phyloP scores from a whole-genome alignment of 1,284 basidiomycete species.

The Taiwanofungus camphoratus region DNA sequence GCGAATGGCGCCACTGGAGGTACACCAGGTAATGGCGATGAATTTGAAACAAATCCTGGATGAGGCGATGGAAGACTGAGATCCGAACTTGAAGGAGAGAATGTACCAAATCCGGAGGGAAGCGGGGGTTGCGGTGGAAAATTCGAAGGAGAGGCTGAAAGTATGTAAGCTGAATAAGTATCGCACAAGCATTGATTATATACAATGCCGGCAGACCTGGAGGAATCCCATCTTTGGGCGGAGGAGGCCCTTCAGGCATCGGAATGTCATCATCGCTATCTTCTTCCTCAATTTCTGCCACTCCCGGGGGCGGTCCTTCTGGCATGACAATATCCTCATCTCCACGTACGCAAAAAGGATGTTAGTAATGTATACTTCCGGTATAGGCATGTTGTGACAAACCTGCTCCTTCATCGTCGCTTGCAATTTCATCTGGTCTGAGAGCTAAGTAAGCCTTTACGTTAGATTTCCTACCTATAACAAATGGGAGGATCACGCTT shows the following conservation, averaged over 20 bases:
- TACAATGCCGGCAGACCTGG: conserved; percentile 7
- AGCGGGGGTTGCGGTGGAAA: conserved; percentile 20
- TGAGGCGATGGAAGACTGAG: conserved; percentile 22
- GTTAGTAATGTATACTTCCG: neutral
- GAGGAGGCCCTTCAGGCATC: conserved; percentile 82
- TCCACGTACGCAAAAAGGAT: conserved; percentile 14
- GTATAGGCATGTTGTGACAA: conserved; percentile 7
- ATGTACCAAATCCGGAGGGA: conserved; percentile 12
- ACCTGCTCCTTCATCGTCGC: conserved; percentile 49
- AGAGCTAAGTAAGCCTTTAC: conserved; percentile 38
- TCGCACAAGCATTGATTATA: neutral
- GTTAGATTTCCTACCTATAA: neutral
- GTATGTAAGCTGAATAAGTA: conserved; percentile 3
- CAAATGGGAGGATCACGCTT: conserved; percentile 27
- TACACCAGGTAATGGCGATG: too few species aligned
- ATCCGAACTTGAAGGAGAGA: conserved; percentile 7
- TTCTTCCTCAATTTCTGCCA: conserved; percentile 36
- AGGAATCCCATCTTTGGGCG: conserved; percentile 26
- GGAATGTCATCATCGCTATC: conserved; percentile 76
- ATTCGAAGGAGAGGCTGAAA: conserved; percentile 17
- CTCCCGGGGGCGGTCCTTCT: conserved; percentile 65
- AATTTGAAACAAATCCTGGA: too few species aligned
- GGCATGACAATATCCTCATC: conserved; percentile 69
- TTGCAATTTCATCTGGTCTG: conserved; percentile 55
- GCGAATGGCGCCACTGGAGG: conserved; percentile 15